These are phyloP conservation scores for Prunus davidiana DNA, from an alignment of 306 rosid genomes.

Conservation along the genomic window DNA sequence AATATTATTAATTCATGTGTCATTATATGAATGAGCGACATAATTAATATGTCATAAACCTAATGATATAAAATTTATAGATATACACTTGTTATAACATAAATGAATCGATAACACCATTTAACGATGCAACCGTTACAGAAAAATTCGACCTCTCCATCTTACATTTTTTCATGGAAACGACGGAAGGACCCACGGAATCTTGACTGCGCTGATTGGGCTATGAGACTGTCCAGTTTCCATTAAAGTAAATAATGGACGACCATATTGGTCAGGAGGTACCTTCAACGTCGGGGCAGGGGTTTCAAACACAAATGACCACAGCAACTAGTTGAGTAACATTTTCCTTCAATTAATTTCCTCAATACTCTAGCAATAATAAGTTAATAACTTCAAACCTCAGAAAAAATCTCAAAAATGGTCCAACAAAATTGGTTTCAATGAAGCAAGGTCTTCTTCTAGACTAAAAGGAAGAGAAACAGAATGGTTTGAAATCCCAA, in stretches of 20 bases:
- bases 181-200: background rate
- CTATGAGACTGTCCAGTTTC: background rate
- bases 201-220: background rate
- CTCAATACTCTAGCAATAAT: background rate
- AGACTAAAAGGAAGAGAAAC: conserved; percentile 16
- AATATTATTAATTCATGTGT: too few species aligned
- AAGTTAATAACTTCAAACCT: conserved; percentile 30
- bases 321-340: background rate
- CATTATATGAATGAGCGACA: too few species aligned
- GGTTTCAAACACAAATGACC: background rate
- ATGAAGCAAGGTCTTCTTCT: conserved; percentile 42
- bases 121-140: too few species aligned
- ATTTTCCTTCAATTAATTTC: background rate
- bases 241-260: too few species aligned
- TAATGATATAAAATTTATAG: too few species aligned
- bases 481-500: conserved; percentile 31
- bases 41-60: too few species aligned
- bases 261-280: background rate
- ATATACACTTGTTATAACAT: too few species aligned
- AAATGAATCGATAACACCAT: too few species aligned
- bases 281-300: conserved; percentile 11
- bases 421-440: conserved; percentile 35
- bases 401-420: conserved; percentile 27
- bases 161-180: too few species aligned
- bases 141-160: too few species aligned